These are phyloP conservation scores for Oryza brachyantha DNA, from an alignment of 176 grass and related monocot species.

Conservation along the genomic window DNA sequence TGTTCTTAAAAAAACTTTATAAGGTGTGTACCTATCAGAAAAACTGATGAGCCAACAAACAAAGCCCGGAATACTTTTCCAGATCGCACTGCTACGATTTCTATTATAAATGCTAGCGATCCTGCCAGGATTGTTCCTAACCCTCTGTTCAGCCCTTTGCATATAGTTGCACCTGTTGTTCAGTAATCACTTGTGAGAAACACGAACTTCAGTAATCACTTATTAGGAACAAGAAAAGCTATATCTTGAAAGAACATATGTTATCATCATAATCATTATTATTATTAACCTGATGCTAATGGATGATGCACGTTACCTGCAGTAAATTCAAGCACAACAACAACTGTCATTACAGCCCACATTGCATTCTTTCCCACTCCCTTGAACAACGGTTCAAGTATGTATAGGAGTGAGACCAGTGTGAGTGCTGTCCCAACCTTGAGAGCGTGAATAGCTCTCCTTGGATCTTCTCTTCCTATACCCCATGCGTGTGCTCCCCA, in stretches of 20 bases:
- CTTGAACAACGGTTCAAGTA: constrained; percentile 75
- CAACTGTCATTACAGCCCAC: constrained; percentile 98
- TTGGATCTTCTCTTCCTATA: constrained; percentile 72
- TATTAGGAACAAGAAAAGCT: neutral
- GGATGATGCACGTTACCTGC: constrained; percentile 53
- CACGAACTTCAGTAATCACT: neutral
- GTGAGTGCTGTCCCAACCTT: constrained; percentile 76
- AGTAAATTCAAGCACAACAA: constrained; percentile 92
- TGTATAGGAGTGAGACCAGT: constrained; percentile 75
- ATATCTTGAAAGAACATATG: neutral
- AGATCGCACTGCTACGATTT: constrained; percentile 61
- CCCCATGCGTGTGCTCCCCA: constrained; percentile 46
- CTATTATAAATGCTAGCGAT: constrained; percentile 84
- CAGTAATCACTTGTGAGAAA: neutral
- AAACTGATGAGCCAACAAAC: constrained; percentile 78
- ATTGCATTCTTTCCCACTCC: constrained; percentile 81
- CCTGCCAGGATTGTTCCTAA: constrained; percentile 72
- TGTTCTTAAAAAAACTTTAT: neutral
- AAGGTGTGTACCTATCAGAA: constrained; percentile 55
- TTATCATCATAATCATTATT: too few relatives aligned
- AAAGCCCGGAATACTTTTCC: constrained; percentile 52
- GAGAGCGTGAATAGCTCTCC: constrained; percentile 69
- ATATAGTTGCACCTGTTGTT: constrained; percentile 71
- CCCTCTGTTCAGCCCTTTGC: constrained; percentile 97
- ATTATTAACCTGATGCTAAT: neutral